Percentiles rank a stretch among this genome's conserved stretches.
These are phyloP conservation scores for Pythium aquatile DNA, from an alignment of 352 stramenopile species.

Conservation along the genomic window DNA sequence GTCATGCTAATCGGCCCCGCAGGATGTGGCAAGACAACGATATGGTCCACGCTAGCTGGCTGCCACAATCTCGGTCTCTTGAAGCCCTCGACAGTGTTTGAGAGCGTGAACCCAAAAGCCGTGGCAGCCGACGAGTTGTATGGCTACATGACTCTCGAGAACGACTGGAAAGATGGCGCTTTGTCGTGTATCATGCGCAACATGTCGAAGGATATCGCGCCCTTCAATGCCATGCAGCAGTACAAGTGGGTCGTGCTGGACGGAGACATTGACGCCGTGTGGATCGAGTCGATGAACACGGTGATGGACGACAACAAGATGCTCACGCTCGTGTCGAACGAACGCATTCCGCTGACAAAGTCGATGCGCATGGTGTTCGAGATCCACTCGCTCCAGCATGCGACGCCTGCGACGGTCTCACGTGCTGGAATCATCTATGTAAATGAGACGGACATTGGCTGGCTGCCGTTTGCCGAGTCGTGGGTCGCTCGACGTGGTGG, in stretches of 20 bases:
- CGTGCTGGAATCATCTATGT: constrained; percentile 97
- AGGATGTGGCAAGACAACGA: constrained; percentile 94
- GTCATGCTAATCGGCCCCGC: constrained; percentile 96
- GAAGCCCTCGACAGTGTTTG: constrained; percentile 92
- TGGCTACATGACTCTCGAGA: constrained; percentile 96
- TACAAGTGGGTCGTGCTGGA: constrained; percentile 92
- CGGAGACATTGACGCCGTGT: constrained; percentile 94
- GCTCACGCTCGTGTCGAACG: constrained; percentile 96
- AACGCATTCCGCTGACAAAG: constrained; percentile 94
- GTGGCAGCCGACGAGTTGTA: constrained; percentile 93
- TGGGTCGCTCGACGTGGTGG: constrained; percentile 65
- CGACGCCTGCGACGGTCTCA: constrained; percentile 95
- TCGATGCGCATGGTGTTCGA: constrained; percentile 98
- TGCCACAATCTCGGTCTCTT: constrained; percentile 70
- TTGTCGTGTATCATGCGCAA: constrained; percentile 96
- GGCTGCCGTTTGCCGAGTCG: constrained; percentile 92
- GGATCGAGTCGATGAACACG: constrained; percentile 94
- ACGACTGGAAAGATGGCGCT: constrained; percentile 97
- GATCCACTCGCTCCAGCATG: constrained; percentile 95
- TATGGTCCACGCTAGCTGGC: constrained; percentile 93
- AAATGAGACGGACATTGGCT: constrained; percentile 92
- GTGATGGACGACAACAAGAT: constrained; percentile 95
- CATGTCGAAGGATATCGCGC: constrained; percentile 92
- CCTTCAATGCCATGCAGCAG: constrained; percentile 87
- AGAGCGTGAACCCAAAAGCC: constrained; percentile 95